Conservation (phyloP, 257 asterid species). For the Salvia rosmarinus region DNA sequence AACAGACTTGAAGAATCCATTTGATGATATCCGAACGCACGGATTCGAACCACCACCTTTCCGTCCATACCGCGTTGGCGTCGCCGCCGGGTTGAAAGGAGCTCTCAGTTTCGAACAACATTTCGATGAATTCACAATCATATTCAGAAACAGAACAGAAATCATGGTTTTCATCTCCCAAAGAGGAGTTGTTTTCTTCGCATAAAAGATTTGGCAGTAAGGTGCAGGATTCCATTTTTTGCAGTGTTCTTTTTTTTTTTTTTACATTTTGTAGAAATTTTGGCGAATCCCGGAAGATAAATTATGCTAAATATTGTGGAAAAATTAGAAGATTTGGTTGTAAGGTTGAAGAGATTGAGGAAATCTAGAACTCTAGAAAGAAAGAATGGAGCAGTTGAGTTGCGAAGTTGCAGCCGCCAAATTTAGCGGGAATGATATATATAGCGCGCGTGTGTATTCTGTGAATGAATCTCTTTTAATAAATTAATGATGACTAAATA, state of each 20-base stretch:
- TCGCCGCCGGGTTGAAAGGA: slow-evolving; percentile 20
- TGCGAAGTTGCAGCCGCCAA: slow-evolving; percentile 8
- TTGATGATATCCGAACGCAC: slow-evolving; percentile 47
- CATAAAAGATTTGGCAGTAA: slow-evolving; percentile 44
- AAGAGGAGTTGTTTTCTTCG: slow-evolving; percentile 40
- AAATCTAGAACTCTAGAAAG: neutral
- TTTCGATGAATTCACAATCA: slow-evolving; percentile 41
- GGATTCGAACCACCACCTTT: slow-evolving; percentile 28
- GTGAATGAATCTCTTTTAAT: neutral
- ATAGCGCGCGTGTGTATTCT: neutral
- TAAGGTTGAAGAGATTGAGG: neutral
- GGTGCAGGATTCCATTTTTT: slow-evolving; percentile 30
- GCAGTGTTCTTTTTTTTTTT: neutral
- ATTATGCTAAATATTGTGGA: neutral
- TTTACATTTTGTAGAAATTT: slow-evolving; percentile 1
- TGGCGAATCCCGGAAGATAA: neutral
- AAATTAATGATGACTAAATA: neutral
- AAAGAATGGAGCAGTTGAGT: neutral
- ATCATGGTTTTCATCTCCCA: slow-evolving; percentile 28
- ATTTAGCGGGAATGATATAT: neutral
- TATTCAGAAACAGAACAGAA: slow-evolving; percentile 33
- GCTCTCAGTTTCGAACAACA: slow-evolving; percentile 32
- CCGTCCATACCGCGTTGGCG: slow-evolving; percentile 13
- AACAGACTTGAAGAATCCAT: slow-evolving; percentile 58
- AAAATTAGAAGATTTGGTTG: neutral